Evolutionary conservation across 192 early-diverging fungal genomes (phyloP), one percentile per base, ranked within the genome.

Genomic region (Backusella macrospora): DNA sequence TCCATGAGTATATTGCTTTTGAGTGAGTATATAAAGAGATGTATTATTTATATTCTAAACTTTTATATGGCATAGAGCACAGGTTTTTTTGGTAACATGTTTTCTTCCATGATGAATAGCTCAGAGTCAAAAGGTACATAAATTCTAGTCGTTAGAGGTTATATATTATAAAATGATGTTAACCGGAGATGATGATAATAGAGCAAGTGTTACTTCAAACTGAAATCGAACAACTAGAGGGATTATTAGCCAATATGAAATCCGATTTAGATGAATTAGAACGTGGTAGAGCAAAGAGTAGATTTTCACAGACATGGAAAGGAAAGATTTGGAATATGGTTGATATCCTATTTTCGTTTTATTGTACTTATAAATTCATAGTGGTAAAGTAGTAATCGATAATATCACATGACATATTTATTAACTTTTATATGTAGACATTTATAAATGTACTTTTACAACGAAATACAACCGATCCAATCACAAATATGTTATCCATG

Each of bases 311-410:
- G 52, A 76, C 75, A 6, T 71, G 39, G 66, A 48, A 52, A n/a
- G 95, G 96, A 13, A 85, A 92, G 66, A 92, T 90, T 72, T 87
- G 90, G 75, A 96, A 95, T 74, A 64, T 93, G 15, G 77, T 99
- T 69, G 96, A 93, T 38, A 91, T 91, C 70, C 86, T 94, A 44
- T 97, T 99, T 77, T 91, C 94, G 8, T 75, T 92, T 7, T 97
- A 96, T 73, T 99, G 97, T 82, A 75, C 96, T 39, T 96, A 93
- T 84, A 97, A 96, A 70, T 86, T 97, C 18, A 77, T 92, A 40
- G 91, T 92, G 80, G 89, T 92, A 86, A 52, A 74, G 46, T 13
- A 52, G 8, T 4, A 39, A n/a, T 12, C 9, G 12, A 68, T 63
- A 44, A n/a, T n/a, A n/a, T n/a, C n/a, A n/a, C n/a, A n/a, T n/a